Conservation (phyloP, 257 asterid species). For the Ophiorrhiza pumila region DNA sequence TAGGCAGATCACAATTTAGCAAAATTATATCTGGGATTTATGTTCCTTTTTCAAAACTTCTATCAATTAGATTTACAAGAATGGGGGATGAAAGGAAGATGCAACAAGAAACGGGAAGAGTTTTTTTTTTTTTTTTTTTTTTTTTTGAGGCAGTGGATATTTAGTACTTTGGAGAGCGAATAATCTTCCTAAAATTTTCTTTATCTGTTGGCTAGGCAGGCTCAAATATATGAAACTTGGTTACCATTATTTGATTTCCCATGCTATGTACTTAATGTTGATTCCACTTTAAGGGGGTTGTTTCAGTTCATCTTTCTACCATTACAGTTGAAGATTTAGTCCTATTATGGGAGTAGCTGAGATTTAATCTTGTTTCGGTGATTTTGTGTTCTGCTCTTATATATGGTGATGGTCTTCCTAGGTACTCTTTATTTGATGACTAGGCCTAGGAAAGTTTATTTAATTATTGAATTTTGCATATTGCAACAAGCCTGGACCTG, state of each 20-base stretch:
- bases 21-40: neutral
- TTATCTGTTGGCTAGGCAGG: constrained; percentile 39
- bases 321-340: constrained; percentile 31
- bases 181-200: constrained; percentile 58
- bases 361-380: constrained; percentile 45
- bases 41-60: neutral
- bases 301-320: constrained; percentile 37
- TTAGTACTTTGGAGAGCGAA: neutral
- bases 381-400: constrained; percentile 37
- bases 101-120: constrained; percentile 11
- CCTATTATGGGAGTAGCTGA: constrained; percentile 44
- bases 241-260: constrained; percentile 51
- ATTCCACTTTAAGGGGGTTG: constrained; percentile 35
- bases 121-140: too few relatives aligned
- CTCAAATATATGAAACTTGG: constrained; percentile 74
- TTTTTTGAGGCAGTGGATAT: constrained; percentile 31
- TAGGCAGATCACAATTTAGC: neutral
- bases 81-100: constrained; percentile 34
- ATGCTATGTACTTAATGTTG: constrained; percentile 46
- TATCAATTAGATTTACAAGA: neutral
- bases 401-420: constrained; percentile 49
- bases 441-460: constrained; percentile 52
- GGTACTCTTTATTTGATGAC: constrained; percentile 58
- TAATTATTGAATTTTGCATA: constrained; percentile 67
- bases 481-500: constrained; percentile 51